A percentile compares a stretch with the other conserved stretches of the same genome.
Conservation (phyloP, 2,329 filamentous ascomycete species). For the Pseudogymnoascus sp. region DNA sequence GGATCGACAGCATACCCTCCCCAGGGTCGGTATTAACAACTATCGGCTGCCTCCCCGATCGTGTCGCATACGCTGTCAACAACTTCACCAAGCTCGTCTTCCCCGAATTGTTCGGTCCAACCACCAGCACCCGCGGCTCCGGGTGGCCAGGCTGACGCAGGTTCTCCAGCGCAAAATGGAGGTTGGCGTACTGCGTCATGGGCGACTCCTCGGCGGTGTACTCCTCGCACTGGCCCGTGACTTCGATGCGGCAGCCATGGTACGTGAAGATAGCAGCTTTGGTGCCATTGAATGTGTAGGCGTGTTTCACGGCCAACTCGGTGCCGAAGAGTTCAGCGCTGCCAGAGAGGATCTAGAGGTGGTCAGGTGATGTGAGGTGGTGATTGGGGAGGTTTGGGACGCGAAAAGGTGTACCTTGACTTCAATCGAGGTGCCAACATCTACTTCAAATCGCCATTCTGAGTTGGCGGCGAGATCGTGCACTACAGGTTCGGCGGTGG, state of each 20-base stretch:
- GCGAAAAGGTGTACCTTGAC: constrained; percentile 37
- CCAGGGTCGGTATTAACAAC: constrained; percentile 78
- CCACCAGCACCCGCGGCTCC: constrained; percentile 76
- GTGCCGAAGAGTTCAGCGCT: constrained; percentile 92
- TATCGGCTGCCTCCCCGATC: constrained; percentile 64
- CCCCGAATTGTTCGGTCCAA: constrained; percentile 69
- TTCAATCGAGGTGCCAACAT: constrained; percentile 42
- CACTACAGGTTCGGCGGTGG: constrained; percentile 32
- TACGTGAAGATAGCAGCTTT: constrained; percentile 89
- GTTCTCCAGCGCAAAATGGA: constrained; percentile 77
- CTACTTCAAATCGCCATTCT: constrained; percentile 74
- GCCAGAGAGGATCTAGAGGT: constrained; percentile 59
- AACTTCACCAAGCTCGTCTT: constrained; percentile 77
- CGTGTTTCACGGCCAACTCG: constrained; percentile 73
- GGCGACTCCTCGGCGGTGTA: constrained; percentile 72
- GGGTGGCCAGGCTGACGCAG: constrained; percentile 47
- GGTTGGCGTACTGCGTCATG: constrained; percentile 70
- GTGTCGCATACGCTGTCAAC: constrained; percentile 70
- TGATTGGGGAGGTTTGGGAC: neutral
- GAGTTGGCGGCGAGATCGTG: constrained; percentile 53
- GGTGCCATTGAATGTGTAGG: constrained; percentile 71
- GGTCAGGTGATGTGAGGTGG: constrained; percentile 31
- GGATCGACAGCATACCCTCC: constrained; percentile 69
- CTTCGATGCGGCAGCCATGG: constrained; percentile 80
- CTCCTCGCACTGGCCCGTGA: constrained; percentile 50